Percentiles rank a stretch among this genome's conserved stretches.
Evolutionary conservation across 805 yeast species (phyloP).

Genomic region (Candida vartiovaarae): DNA sequence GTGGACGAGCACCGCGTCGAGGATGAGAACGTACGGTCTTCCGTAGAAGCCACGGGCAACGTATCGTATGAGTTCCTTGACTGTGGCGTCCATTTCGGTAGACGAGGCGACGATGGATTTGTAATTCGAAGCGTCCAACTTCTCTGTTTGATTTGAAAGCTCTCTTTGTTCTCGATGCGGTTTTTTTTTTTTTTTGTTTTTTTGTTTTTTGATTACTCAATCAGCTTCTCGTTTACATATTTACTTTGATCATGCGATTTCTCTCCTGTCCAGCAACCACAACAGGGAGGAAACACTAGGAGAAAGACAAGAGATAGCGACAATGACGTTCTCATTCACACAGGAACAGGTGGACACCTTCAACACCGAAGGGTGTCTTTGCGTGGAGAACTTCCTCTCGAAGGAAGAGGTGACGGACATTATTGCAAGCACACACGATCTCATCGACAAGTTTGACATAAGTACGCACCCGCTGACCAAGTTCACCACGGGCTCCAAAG

Average conservation of each 20-base stretch:
- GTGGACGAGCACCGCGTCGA: constrained; percentile 85
- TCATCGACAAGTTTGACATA: constrained; percentile 45
- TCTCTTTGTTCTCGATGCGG: no score
- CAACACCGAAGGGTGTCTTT: constrained; percentile 52
- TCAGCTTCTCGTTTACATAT: no score
- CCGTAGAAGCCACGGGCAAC: constrained; percentile 86
- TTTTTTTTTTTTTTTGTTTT: no score
- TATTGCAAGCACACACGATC: constrained; percentile 34
- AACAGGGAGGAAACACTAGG: no score
- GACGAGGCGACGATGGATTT: no score
- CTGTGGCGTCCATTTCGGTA: constrained; percentile 31
- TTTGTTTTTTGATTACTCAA: no score
- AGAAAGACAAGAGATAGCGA: no score
- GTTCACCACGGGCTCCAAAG: constrained; percentile 48
- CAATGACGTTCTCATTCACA: constrained; percentile 2
- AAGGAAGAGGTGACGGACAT: constrained; percentile 33
- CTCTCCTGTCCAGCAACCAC: no score
- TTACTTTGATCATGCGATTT: no score
- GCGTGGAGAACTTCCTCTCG: constrained; percentile 48
- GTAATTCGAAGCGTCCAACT: no score
- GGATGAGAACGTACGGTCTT: constrained; percentile 69
- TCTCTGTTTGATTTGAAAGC: no score
- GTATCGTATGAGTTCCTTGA: constrained; percentile 51
- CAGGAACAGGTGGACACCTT: constrained; percentile 43
- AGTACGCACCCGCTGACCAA: constrained; percentile 58